Base-by-base conservation (phyloP, 345 rosid species). In the Syzygium oleosum region DNA sequence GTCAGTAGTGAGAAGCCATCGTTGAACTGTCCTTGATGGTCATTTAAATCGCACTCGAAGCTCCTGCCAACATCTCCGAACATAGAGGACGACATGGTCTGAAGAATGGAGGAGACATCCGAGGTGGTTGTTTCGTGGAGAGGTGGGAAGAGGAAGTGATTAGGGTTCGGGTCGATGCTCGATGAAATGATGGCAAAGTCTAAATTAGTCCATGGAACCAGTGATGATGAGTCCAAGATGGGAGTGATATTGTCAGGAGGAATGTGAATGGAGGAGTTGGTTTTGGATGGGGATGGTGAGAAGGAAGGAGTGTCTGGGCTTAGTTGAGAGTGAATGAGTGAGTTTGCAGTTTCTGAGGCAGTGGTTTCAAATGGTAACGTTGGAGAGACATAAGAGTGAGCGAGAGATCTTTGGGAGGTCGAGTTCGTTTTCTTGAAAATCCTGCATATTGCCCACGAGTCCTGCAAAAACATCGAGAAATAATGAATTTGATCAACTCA, bases 371-470 rank as follows among this genome's bases (percentile, higher is more conserved):
- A 19, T 86, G 95, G 90, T 80, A 92, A 63, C 54, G 94, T 68
- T 85, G 96, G 92, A 83, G 96, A 93, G 41, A 95, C 93, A 52
- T 96, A 93, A 94, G 92, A 73, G 80, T 73, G 25, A 73, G 25
- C 80, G 5, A 73, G 80, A 87, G 97, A 92, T 91, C 98, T 91
- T 87, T 93, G 96, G 86, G 95, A 91, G 80, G 94, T 90, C 52
- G 98, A 91, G 88, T 91, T 97, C 15, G 96, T 93, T 91, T 95
- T 96, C 93, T 93, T 97, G 95, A 97, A 97, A 90, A 97, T 96
- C 92, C 99, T 90, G 87, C 99, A 97, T 88, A 97, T 95, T 19
- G 99, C 99, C 99, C 99, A 97, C 51, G 98, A 92, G 46, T 97
- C 98, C 98, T 97, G 97, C 88, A 92, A 53, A 5, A 73, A 5